phyloP scores from a whole-genome alignment of 768 basidiomycete genomes.

The Cytidiella melzeri region DNA sequence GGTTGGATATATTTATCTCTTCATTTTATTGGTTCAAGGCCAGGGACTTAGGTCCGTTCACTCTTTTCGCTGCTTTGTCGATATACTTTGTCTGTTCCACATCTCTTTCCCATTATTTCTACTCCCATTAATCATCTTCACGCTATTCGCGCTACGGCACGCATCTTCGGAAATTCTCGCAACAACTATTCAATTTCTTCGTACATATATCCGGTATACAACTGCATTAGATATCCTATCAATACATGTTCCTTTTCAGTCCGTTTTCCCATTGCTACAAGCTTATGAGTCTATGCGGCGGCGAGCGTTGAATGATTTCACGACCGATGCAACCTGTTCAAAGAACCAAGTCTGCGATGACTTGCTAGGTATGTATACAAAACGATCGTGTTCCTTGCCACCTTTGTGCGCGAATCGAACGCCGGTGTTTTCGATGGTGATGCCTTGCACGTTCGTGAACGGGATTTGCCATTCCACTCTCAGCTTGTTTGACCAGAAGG shows the following conservation, averaged over 20 bases:
- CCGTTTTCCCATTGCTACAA: constrained; percentile 5
- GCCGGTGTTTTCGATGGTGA: constrained; percentile 86
- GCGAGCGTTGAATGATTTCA: constrained; percentile 68
- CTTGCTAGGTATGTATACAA: constrained; percentile 72
- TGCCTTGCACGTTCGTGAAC: constrained; percentile 78
- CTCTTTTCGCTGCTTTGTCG: constrained; percentile 4
- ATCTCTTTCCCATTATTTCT: not conserved
- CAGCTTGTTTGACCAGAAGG: constrained; percentile 81
- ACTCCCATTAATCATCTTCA: not conserved
- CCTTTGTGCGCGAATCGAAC: constrained; percentile 81
- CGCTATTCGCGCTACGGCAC: not conserved
- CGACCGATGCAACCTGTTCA: constrained; percentile 65
- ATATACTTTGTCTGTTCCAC: not conserved
- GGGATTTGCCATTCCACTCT: constrained; percentile 90
- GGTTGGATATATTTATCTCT: constrained; percentile 8
- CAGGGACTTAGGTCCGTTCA: not conserved
- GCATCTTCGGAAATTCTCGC: not conserved
- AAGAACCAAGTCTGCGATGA: constrained; percentile 77
- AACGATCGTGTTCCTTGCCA: constrained; percentile 70
- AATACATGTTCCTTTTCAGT: constrained; percentile 8
- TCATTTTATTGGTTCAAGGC: constrained; percentile 4
- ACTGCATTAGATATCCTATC: constrained; percentile 12
- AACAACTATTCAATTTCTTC: not conserved
- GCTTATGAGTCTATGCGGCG: constrained; percentile 57
- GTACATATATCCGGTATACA: constrained; percentile 6